Percentiles rank a stretch among this genome's conserved stretches.
Evolutionary conservation across 2,329 filamentous ascomycete genomes (phyloP).

Genomic region (Thielaviopsis ethacetica): DNA sequence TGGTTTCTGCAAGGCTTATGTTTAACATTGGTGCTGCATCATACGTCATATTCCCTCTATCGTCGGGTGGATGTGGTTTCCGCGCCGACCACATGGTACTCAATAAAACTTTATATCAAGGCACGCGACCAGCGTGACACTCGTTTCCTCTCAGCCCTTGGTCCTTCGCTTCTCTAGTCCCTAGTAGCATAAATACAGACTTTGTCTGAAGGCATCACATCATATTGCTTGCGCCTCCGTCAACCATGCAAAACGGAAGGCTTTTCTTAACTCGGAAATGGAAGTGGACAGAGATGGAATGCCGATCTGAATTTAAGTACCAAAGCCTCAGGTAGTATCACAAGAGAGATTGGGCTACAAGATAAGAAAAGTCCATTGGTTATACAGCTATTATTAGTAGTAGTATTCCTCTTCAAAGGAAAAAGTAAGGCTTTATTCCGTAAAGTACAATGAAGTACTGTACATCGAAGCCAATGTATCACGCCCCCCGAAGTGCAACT

Average conservation of each 20-base stretch:
- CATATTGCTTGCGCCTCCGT: background rate
- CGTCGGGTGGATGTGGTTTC: background rate
- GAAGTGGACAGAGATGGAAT: background rate
- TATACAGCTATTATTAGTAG: too few relatives aligned
- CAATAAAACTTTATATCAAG: background rate
- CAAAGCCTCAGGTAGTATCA: background rate
- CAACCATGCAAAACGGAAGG: background rate
- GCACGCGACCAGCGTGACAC: background rate
- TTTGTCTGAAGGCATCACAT: background rate
- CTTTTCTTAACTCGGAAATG: background rate
- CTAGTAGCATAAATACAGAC: background rate
- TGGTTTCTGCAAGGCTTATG: background rate
- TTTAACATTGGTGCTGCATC: background rate
- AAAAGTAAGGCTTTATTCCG: too few relatives aligned
- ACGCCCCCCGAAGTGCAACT: background rate
- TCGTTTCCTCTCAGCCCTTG: background rate
- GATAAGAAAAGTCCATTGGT: too few relatives aligned
- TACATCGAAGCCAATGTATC: background rate
- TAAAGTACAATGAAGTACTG: too few relatives aligned
- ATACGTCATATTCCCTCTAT: background rate
- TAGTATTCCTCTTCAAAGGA: too few relatives aligned
- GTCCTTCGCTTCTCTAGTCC: background rate
- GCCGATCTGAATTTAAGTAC: background rate
- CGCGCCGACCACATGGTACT: background rate
- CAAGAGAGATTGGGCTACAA: too few relatives aligned